These are phyloP conservation scores for Amaranthus palmeri DNA, from an alignment of 148 eudicot genomes.

Conservation along the genomic window DNA sequence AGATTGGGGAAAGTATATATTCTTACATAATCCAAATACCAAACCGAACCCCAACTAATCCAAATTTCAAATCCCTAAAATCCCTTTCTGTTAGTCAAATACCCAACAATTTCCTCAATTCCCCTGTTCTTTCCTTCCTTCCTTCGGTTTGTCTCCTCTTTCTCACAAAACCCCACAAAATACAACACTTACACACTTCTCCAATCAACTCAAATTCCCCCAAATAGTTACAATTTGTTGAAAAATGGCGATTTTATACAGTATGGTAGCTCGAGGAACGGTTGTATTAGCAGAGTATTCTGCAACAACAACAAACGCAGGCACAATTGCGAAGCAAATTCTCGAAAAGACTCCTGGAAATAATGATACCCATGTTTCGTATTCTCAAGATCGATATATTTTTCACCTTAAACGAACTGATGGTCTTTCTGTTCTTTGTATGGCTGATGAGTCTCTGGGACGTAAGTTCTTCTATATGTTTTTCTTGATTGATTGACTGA, in stretches of 20 bases:
- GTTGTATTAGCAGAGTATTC: conserved; percentile 76
- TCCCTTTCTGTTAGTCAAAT: too few relatives aligned
- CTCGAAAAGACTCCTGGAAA: conserved; percentile 61
- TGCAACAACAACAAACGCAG: conserved; percentile 69
- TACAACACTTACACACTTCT: too few relatives aligned
- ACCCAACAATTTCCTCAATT: too few relatives aligned
- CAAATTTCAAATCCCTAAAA: too few relatives aligned
- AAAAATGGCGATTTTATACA: conserved; percentile 69
- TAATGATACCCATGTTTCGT: conserved; percentile 68
- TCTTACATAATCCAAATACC: too few relatives aligned
- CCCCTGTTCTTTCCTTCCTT: too few relatives aligned
- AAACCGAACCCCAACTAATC: too few relatives aligned
- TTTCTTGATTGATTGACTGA: background rate
- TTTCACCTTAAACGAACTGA: conserved; percentile 90
- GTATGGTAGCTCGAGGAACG: conserved; percentile 82
- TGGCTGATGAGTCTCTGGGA: conserved; percentile 84
- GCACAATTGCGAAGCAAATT: conserved; percentile 61
- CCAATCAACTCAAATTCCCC: too few relatives aligned
- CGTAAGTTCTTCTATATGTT: conserved; percentile 32
- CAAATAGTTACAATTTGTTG: too few relatives aligned
- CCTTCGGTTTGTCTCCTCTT: too few relatives aligned
- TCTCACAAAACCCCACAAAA: too few relatives aligned
- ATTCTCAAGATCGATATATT: conserved; percentile 84
- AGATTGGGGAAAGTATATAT: too few relatives aligned
- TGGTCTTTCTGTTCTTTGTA: conserved; percentile 83